A percentile compares a stretch with the other conserved stretches of the same genome.
Conservation (phyloP, 352 stramenopile species). For the Phytophthora vignae region DNA sequence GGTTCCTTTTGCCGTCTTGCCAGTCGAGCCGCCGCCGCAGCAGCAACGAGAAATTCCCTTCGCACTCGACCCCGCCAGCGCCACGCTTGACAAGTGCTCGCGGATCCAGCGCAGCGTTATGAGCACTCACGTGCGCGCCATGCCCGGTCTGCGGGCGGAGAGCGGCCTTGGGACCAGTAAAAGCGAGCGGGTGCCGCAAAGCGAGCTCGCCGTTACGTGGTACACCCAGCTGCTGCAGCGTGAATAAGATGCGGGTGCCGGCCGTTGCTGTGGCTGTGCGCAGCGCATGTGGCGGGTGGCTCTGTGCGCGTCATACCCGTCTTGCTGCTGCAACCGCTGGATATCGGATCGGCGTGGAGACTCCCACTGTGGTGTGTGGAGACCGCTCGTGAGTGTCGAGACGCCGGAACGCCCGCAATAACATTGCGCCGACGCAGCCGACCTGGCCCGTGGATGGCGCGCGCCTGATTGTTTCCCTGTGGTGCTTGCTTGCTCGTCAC, state of each 20-base stretch:
- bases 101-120: constrained; percentile 1
- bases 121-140: constrained; percentile 4
- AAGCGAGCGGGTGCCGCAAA: constrained; percentile 13
- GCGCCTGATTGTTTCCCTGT: not conserved
- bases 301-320: not conserved
- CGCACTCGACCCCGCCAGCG: not conserved
- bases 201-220: constrained; percentile 22
- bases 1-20: not conserved
- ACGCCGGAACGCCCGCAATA: constrained; percentile 8
- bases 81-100: constrained; percentile 6
- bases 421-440: not conserved
- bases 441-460: not conserved
- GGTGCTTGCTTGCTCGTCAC: not conserved
- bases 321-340: not conserved
- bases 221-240: constrained; percentile 11
- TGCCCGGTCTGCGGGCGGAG: constrained; percentile 7
- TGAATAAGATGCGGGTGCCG: constrained; percentile 15
- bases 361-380: constrained; percentile 16
- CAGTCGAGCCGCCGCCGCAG: constrained; percentile 15
- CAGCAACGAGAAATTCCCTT: not conserved
- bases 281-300: constrained; percentile 14
- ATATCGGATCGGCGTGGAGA: not conserved
- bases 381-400: constrained; percentile 13
- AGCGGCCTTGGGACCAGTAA: constrained; percentile 22
- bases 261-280: constrained; percentile 20